Conservation (phyloP, 176 grass and related monocot genomes). For the Oryza coarctata region DNA sequence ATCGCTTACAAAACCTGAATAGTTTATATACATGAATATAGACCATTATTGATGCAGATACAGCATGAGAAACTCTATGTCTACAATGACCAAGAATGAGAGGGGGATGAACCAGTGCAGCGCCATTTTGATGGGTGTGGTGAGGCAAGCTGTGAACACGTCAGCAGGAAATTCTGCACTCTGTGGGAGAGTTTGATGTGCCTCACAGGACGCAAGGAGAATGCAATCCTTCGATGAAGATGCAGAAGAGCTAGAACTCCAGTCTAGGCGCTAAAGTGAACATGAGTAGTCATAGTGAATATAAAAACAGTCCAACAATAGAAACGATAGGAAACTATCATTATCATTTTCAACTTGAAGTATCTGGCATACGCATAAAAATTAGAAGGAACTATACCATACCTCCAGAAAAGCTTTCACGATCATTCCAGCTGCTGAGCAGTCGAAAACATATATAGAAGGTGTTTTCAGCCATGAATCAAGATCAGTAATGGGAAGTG, state of each 20-base stretch:
- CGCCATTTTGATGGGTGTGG: constrained; percentile 99
- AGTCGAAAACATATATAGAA: constrained; percentile 98
- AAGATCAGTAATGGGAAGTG: constrained; percentile 87
- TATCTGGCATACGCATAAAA: not conserved
- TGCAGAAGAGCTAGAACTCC: constrained; percentile 56
- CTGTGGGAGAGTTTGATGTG: constrained; percentile 93
- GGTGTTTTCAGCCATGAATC: constrained; percentile 96
- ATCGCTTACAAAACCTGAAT: constrained; percentile 83
- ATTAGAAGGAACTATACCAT: constrained; percentile 22
- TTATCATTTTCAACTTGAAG: constrained; percentile 5
- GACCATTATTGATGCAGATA: not conserved
- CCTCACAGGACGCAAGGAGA: constrained; percentile 95
- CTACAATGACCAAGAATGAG: not conserved
- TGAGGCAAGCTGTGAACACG: constrained; percentile 92
- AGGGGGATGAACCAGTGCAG: constrained; percentile 63
- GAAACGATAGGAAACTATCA: constrained; percentile 3
- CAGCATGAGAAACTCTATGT: not conserved
- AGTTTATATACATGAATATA: constrained; percentile 16
- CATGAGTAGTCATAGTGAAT: constrained; percentile 8
- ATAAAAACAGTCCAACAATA: constrained; percentile 17
- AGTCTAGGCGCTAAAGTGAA: constrained; percentile 65
- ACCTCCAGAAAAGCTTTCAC: constrained; percentile 92
- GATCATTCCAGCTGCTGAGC: constrained; percentile 87
- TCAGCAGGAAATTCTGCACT: constrained; percentile 94
- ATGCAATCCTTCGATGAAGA: constrained; percentile 87